Conservation (phyloP, 305 asterid species). For the Fraxinus paxiana region DNA sequence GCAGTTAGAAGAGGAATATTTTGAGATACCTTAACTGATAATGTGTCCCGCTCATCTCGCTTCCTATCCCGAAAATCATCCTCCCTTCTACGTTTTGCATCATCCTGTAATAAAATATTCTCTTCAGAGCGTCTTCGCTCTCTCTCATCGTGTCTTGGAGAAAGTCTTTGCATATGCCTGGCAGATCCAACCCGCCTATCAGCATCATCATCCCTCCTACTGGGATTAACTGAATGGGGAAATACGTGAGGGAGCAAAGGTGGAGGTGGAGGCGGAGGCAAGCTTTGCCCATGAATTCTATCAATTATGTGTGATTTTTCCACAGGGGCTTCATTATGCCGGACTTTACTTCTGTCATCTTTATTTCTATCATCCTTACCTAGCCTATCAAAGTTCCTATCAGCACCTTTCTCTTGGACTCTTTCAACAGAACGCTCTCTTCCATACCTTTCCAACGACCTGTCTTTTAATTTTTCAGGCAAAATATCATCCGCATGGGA, state of each 20-base stretch:
- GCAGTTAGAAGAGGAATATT: neutral
- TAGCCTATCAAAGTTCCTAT: conserved; percentile 71
- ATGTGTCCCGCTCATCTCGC: conserved; percentile 81
- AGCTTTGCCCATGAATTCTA: conserved; percentile 66
- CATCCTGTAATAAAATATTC: conserved; percentile 69
- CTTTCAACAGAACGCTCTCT: conserved; percentile 88
- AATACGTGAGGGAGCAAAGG: conserved; percentile 84
- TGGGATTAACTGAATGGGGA: conserved; percentile 68
- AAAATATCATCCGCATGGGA: conserved; percentile 66
- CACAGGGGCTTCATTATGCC: conserved; percentile 53
- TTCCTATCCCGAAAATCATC: conserved; percentile 89
- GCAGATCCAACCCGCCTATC: conserved; percentile 82
- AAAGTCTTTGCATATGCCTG: conserved; percentile 78
- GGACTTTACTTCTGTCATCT: conserved; percentile 67
- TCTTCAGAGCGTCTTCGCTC: conserved; percentile 93
- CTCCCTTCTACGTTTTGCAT: conserved; percentile 81
- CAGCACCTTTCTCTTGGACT: conserved; percentile 70
- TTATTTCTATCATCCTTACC: conserved; percentile 73
- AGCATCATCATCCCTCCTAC: conserved; percentile 83
- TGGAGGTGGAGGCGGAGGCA: conserved; percentile 99
- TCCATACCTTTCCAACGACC: conserved; percentile 80
- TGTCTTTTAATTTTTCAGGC: conserved; percentile 77
- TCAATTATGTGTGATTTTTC: conserved; percentile 74
- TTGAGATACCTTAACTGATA: conserved; percentile 57
- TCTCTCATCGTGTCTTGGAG: conserved; percentile 94